A percentile compares a stretch with the other conserved stretches of the same genome.
phyloP scores from a whole-genome alignment of 202 grass and related monocot species.

The Musa balbisiana region DNA sequence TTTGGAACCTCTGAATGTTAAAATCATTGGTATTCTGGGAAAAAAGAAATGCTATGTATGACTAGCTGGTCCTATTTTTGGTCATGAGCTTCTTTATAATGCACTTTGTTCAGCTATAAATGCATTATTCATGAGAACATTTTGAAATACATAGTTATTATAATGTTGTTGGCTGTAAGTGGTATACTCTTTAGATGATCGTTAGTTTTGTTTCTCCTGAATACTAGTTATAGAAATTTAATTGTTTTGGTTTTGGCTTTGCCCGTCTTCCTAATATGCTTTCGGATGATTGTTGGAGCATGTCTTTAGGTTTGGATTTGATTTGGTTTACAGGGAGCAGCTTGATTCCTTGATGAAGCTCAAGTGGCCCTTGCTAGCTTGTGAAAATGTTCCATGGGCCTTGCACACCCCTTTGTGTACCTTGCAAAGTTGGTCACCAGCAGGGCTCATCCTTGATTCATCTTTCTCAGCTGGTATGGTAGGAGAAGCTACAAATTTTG shows the following conservation, averaged over 20 bases:
- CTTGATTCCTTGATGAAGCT: constrained; percentile 86
- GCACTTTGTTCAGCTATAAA: constrained; percentile 30
- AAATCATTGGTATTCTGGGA: constrained; percentile 29
- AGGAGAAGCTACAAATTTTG: constrained; percentile 42
- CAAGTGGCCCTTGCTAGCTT: constrained; percentile 69
- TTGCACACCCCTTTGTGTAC: constrained; percentile 31
- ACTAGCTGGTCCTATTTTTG: constrained; percentile 26
- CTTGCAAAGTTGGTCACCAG: constrained; percentile 17
- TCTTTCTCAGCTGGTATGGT: constrained; percentile 22
- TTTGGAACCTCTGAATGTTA: constrained; percentile 39
- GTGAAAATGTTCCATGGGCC: constrained; percentile 77
- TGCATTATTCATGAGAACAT: constrained; percentile 31
- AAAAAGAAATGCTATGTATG: constrained; percentile 34
- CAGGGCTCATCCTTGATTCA: constrained; percentile 6
- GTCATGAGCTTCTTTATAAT: constrained; percentile 33
- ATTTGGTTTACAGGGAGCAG: constrained; percentile 61
- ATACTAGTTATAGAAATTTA: not conserved
- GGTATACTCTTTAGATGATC: constrained; percentile 34
- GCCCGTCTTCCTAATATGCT: not conserved
- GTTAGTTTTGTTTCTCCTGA: constrained; percentile 31
- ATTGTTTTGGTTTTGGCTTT: constrained; percentile 1
- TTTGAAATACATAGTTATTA: constrained; percentile 23
- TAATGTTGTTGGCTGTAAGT: constrained; percentile 22
- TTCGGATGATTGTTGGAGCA: not conserved
- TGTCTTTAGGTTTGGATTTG: constrained; percentile 5